Conservation (phyloP, 306 rosid species). For the Cicer arietinum region DNA sequence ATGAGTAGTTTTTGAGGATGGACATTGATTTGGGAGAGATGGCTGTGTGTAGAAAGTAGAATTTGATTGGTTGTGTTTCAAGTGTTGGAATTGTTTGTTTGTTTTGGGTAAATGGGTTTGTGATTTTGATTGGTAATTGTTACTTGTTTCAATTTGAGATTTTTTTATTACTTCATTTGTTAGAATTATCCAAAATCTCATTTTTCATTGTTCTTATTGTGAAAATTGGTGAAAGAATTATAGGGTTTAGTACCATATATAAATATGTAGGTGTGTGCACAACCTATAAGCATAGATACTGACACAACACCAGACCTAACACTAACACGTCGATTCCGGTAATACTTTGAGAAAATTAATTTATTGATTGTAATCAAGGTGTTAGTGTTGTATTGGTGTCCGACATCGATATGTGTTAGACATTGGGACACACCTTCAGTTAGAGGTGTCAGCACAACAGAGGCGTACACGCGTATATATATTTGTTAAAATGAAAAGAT, state of each 20-base stretch:
- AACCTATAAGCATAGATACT: too few relatives aligned
- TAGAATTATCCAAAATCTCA: neutral
- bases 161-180: conserved; percentile 27
- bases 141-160: conserved; percentile 14
- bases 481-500: neutral
- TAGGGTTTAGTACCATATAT: neutral
- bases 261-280: neutral
- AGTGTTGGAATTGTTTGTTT: conserved; percentile 23
- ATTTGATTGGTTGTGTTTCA: conserved; percentile 30
- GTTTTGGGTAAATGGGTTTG: conserved; percentile 8
- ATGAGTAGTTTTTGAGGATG: neutral
- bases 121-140: conserved; percentile 15
- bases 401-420: too few relatives aligned
- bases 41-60: conserved; percentile 8
- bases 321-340: too few relatives aligned
- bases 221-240: conserved; percentile 14
- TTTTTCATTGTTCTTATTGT: conserved; percentile 18
- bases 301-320: too few relatives aligned
- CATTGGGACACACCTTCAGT: too few relatives aligned
- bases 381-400: too few relatives aligned
- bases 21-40: neutral
- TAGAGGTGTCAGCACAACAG: too few relatives aligned
- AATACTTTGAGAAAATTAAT: too few relatives aligned
- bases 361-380: too few relatives aligned
- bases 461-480: too few relatives aligned